Percentiles rank a stretch among this genome's conserved stretches.
Conservation (phyloP, 805 yeast species). For the Metschnikowia cerradonensis region DNA sequence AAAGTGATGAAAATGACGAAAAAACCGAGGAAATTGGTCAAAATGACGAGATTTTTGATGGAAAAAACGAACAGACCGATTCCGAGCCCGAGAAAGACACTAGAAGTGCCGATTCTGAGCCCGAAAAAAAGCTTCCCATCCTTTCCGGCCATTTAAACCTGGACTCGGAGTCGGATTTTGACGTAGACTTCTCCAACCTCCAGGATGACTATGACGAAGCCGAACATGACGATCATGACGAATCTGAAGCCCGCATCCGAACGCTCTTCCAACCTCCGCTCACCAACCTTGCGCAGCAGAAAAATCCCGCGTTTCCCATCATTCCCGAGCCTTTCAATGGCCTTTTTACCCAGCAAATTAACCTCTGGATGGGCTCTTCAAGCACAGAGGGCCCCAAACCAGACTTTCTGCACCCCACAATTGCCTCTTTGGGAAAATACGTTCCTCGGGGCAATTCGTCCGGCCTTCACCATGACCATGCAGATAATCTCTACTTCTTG, state of each 20-base stretch:
- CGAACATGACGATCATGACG: slow-evolving; percentile 8
- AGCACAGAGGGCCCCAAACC: slow-evolving; percentile 9
- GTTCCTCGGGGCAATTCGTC: slow-evolving; percentile 63
- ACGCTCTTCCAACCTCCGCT: slow-evolving; percentile 64
- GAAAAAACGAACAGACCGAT: too few relatives aligned
- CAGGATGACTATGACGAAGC: slow-evolving; percentile 31
- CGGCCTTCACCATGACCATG: slow-evolving; percentile 78
- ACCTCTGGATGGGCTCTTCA: slow-evolving; percentile 65
- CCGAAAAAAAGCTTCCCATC: too few relatives aligned
- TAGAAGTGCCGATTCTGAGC: too few relatives aligned
- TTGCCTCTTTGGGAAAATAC: slow-evolving; percentile 46
- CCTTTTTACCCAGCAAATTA: slow-evolving; percentile 65
- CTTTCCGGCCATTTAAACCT: too few relatives aligned
- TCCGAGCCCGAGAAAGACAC: too few relatives aligned
- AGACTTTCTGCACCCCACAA: slow-evolving; percentile 13
- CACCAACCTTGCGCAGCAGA: slow-evolving; percentile 33
- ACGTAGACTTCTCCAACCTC: slow-evolving; percentile 4
- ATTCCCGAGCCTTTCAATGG: slow-evolving; percentile 38
- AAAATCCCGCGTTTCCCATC: slow-evolving; percentile 30
- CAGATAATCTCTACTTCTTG: slow-evolving; percentile 67
- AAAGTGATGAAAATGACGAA: background rate
- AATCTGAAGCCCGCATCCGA: slow-evolving; percentile 32
- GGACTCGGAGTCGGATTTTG: slow-evolving; percentile 6
- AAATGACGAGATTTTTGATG: background rate
- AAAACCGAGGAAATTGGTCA: background rate